These are phyloP conservation scores for Aulographum hederae DNA, from an alignment of 2,329 filamentous ascomycete genomes.

Conservation along the genomic window DNA sequence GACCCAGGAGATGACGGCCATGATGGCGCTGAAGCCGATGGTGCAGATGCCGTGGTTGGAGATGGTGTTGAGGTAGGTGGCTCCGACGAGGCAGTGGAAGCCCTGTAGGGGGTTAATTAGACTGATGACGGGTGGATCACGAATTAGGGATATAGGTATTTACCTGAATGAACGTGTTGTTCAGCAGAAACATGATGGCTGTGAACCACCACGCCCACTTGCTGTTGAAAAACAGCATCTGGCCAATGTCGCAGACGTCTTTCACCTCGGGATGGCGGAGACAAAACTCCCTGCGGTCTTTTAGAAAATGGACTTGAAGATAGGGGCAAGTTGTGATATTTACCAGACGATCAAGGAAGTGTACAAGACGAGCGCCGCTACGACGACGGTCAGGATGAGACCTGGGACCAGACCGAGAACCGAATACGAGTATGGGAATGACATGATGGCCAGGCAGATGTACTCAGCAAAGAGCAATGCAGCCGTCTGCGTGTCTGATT, in stretches of 20 bases:
- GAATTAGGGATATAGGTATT: no score
- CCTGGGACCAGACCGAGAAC: conserved; percentile 73
- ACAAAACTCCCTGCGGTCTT: conserved; percentile 59
- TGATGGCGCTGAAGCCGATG: conserved; percentile 58
- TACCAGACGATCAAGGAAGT: conserved; percentile 53
- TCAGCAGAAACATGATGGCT: conserved; percentile 77
- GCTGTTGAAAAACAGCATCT: conserved; percentile 80
- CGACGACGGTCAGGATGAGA: conserved; percentile 62
- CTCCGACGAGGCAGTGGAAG: conserved; percentile 67
- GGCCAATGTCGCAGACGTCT: conserved; percentile 89
- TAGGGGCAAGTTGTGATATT: conserved; percentile 7
- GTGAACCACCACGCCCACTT: conserved; percentile 50
- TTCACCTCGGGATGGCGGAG: conserved; percentile 77
- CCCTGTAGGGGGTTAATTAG: conserved; percentile 31
- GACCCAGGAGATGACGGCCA: conserved; percentile 56
- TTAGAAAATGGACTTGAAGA: conserved; percentile 4
- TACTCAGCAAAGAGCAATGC: conserved; percentile 87
- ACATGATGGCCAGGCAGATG: conserved; percentile 87
- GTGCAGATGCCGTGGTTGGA: conserved; percentile 56
- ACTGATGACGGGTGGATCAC: not conserved
- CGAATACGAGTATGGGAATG: conserved; percentile 85
- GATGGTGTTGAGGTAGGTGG: conserved; percentile 84
- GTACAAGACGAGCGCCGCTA: conserved; percentile 66
- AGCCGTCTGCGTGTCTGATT: conserved; percentile 42
- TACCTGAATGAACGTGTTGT: conserved; percentile 81